Evolutionary conservation across 2,329 filamentous ascomycete genomes (phyloP).

Genomic region (Orbilia brochopaga): DNA sequence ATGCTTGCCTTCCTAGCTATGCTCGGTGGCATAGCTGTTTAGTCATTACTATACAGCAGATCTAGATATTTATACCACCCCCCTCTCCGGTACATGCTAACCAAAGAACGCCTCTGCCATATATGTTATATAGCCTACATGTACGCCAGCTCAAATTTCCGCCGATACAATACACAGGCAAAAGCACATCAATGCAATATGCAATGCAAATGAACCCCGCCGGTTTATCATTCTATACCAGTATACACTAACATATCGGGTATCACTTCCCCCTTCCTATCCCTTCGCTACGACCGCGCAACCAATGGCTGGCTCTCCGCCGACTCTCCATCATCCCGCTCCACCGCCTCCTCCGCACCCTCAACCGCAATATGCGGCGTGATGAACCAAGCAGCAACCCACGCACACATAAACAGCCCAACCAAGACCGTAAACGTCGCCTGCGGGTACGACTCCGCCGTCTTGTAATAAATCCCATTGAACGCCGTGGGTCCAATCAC

Average conservation of each 20-base stretch:
- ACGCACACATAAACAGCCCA: slow-evolving; percentile 69
- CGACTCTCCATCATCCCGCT: slow-evolving; percentile 26
- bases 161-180: neutral
- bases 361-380: slow-evolving; percentile 61
- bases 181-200: neutral
- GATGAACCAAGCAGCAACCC: slow-evolving; percentile 73
- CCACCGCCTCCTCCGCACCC: slow-evolving; percentile 27
- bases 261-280: too few species aligned
- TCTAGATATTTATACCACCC: too few species aligned
- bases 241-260: too few species aligned
- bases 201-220: too few species aligned
- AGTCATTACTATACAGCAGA: too few species aligned
- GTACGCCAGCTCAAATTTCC: too few species aligned
- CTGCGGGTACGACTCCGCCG: slow-evolving; percentile 78
- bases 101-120: too few species aligned
- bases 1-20: too few species aligned
- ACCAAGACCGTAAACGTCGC: slow-evolving; percentile 80
- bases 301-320: slow-evolving; percentile 26
- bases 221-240: too few species aligned
- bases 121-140: neutral
- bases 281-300: slow-evolving; percentile 3
- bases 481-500: slow-evolving; percentile 65
- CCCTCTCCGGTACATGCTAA: too few species aligned
- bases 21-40: too few species aligned
- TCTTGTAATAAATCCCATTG: slow-evolving; percentile 82